Conservation (phyloP, 176 grass and related monocot genomes). For the Oryza punctata region DNA sequence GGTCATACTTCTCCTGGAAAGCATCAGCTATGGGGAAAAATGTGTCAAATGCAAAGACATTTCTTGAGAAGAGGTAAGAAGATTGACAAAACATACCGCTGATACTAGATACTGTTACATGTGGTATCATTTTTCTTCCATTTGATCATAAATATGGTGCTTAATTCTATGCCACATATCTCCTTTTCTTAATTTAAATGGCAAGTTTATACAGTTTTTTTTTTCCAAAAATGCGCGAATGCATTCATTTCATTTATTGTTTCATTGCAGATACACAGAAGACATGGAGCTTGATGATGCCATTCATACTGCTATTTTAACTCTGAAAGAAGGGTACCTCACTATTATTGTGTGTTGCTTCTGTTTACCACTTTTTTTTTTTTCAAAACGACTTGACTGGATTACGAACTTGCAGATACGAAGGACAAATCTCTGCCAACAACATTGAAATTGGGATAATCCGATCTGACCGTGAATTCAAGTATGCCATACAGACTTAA, state of each 20-base stretch:
- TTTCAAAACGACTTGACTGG: background rate
- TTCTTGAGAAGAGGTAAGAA: conserved; percentile 69
- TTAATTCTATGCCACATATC: conserved; percentile 6
- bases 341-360: background rate
- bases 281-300: conserved; percentile 90
- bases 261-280: conserved; percentile 65
- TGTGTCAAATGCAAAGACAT: conserved; percentile 65
- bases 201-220: background rate
- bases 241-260: background rate
- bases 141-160: background rate
- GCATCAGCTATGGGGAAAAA: conserved; percentile 97
- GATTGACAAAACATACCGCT: background rate
- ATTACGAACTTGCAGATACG: conserved; percentile 48
- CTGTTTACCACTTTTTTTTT: background rate
- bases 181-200: background rate
- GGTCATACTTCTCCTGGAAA: conserved; percentile 99
- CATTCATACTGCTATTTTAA: conserved; percentile 81
- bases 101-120: background rate
- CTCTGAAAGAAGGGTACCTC: conserved; percentile 79
- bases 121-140: background rate
- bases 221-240: background rate
- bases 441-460: conserved; percentile 85
- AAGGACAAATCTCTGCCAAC: conserved; percentile 72
- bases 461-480: conserved; percentile 62
- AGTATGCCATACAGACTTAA: conserved; percentile 21